Evolutionary conservation across 176 grass and related monocot species (phyloP).

Genomic region (Guadua angustifolia): DNA sequence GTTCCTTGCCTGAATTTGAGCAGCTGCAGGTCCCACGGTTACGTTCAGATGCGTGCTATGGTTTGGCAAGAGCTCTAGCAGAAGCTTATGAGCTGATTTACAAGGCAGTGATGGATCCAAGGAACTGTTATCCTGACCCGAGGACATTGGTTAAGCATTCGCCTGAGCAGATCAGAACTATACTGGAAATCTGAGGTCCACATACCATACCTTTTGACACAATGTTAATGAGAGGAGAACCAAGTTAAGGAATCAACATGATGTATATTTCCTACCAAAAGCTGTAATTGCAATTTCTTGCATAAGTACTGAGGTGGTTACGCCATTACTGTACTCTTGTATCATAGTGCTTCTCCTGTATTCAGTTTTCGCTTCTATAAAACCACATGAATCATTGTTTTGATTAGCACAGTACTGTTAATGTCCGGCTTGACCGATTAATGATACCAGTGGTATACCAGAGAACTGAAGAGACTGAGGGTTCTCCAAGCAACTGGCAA

Average conservation of each 20-base stretch:
- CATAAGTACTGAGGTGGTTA: slow-evolving; percentile 19
- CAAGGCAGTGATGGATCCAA: slow-evolving; percentile 75
- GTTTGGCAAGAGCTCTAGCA: slow-evolving; percentile 71
- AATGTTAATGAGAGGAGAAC: slow-evolving; percentile 15
- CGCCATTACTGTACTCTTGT: slow-evolving; percentile 19
- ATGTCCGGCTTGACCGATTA: neutral
- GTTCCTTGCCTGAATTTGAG: slow-evolving; percentile 91
- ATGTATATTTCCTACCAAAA: slow-evolving; percentile 33
- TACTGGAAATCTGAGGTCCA: slow-evolving; percentile 76
- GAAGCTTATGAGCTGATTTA: slow-evolving; percentile 81
- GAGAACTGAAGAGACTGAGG: neutral
- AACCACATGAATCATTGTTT: slow-evolving; percentile 17
- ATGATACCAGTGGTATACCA: neutral
- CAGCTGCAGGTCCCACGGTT: slow-evolving; percentile 82
- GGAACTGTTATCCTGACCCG: slow-evolving; percentile 84
- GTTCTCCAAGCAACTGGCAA: neutral
- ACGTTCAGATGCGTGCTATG: slow-evolving; percentile 68
- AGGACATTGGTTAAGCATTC: slow-evolving; percentile 83
- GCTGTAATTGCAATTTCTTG: neutral
- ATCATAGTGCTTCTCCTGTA: slow-evolving; percentile 19
- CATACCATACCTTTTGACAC: slow-evolving; percentile 3
- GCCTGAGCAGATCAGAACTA: slow-evolving; percentile 88
- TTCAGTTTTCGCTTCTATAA: neutral
- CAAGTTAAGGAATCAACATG: slow-evolving; percentile 23
- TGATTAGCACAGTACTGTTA: neutral